These are phyloP conservation scores for Epichloe hybrida DNA, from an alignment of 2,329 filamentous ascomycete species.

Conservation along the genomic window DNA sequence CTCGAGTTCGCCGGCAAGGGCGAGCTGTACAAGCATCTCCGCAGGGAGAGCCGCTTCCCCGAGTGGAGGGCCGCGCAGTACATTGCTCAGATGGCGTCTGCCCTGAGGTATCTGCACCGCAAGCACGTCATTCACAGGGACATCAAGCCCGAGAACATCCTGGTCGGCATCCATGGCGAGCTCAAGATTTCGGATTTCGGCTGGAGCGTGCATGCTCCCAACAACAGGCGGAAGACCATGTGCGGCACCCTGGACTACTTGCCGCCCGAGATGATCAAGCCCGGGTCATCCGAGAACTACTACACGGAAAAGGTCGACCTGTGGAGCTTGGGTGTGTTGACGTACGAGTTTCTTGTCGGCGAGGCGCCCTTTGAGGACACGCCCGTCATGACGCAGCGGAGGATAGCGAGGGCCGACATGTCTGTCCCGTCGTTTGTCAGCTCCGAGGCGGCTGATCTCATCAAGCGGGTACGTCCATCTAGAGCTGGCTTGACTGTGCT, in stretches of 20 bases:
- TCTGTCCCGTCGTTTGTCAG: constrained; percentile 83
- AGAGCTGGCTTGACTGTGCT: neutral
- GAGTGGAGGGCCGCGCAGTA: constrained; percentile 60
- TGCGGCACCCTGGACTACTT: constrained; percentile 96
- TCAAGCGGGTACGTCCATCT: constrained; percentile 57
- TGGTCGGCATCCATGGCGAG: constrained; percentile 75
- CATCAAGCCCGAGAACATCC: constrained; percentile 23
- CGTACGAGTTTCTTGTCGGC: constrained; percentile 90
- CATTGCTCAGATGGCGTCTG: constrained; percentile 53
- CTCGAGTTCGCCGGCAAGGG: constrained; percentile 53
- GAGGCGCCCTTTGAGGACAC: constrained; percentile 97
- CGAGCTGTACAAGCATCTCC: constrained; percentile 58
- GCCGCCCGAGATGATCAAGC: constrained; percentile 92
- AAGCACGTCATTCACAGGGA: constrained; percentile 21
- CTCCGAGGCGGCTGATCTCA: constrained; percentile 78
- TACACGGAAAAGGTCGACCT: constrained; percentile 94
- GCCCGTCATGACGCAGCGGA: constrained; percentile 81
- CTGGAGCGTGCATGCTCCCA: constrained; percentile 95
- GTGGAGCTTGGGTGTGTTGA: constrained; percentile 90
- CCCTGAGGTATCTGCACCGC: constrained; percentile 16
- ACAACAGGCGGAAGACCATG: constrained; percentile 86
- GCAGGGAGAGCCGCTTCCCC: constrained; percentile 50
- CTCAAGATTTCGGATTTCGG: constrained; percentile 98
- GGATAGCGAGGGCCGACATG: constrained; percentile 86
- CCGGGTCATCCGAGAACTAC: constrained; percentile 67